Percentiles rank a stretch among this genome's conserved stretches.
Evolutionary conservation across 2,329 filamentous ascomycete genomes (phyloP).

Genomic region (Diaporthe sp.): DNA sequence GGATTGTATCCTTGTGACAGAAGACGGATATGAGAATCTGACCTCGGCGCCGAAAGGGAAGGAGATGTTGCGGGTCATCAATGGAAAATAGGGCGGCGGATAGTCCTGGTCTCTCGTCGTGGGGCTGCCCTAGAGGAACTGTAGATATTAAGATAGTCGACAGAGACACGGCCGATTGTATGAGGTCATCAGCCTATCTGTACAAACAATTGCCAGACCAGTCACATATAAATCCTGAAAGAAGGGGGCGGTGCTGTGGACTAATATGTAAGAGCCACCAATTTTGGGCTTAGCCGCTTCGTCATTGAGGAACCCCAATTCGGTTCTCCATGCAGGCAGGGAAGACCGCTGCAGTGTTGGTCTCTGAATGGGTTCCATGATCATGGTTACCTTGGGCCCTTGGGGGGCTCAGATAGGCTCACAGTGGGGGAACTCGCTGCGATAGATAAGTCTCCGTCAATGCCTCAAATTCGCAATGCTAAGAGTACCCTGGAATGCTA

Average conservation of each 20-base stretch:
- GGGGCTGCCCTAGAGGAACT: not conserved
- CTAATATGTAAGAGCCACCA: not conserved
- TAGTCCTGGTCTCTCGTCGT: not conserved
- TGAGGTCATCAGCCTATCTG: not conserved
- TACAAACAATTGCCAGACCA: not conserved
- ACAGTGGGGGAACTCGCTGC: not conserved
- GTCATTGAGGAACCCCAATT: not conserved
- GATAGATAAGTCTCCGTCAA: not conserved
- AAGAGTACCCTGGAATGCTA: conserved; percentile 32
- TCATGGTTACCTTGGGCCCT: not conserved
- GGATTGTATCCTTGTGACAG: conserved; percentile 86
- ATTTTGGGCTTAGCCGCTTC: no score
- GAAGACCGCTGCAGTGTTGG: not conserved
- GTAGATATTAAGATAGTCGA: not conserved
- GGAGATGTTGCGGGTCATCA: conserved; percentile 73
- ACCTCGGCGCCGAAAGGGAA: conserved; percentile 82
- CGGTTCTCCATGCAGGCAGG: not conserved
- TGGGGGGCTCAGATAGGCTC: not conserved
- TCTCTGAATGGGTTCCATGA: not conserved
- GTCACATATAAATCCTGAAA: not conserved
- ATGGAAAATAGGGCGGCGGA: conserved; percentile 41
- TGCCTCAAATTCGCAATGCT: conserved; percentile 32
- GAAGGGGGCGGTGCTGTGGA: no score
- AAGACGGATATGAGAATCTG: conserved; percentile 83
- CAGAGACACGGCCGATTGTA: not conserved